phyloP scores from a whole-genome alignment of 2,329 filamentous ascomycete genomes.

The Tympanopsis confertula region DNA sequence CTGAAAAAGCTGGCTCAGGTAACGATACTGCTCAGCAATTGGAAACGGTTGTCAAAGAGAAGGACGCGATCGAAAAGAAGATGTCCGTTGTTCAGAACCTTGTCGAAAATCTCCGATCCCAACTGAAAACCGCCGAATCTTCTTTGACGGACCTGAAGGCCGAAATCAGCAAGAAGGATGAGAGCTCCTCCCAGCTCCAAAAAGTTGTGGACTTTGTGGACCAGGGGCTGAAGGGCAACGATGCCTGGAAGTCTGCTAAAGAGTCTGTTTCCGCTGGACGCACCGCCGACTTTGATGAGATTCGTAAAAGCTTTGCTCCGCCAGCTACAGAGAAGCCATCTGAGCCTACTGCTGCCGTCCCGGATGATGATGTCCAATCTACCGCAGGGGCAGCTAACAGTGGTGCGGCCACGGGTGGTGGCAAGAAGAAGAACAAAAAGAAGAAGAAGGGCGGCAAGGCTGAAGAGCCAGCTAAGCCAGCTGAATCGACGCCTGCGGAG shows the following conservation, averaged over 20 bases:
- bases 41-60: constrained; percentile 19
- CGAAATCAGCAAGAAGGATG: constrained; percentile 26
- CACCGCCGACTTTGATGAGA: constrained; percentile 18
- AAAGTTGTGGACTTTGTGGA: constrained; percentile 7
- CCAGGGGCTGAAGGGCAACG: constrained; percentile 16
- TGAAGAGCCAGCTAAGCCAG: constrained; percentile 17
- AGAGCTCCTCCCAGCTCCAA: constrained; percentile 25
- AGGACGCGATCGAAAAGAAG: constrained; percentile 27
- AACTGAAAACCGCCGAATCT: constrained; percentile 26
- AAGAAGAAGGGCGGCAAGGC: constrained; percentile 54
- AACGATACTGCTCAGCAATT: not conserved
- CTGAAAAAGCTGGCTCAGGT: constrained; percentile 4
- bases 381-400: constrained; percentile 2
- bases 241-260: constrained; percentile 19
- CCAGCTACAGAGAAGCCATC: constrained; percentile 8
- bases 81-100: constrained; percentile 12
- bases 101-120: constrained; percentile 18
- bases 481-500: constrained; percentile 18
- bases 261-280: constrained; percentile 17
- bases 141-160: constrained; percentile 21
- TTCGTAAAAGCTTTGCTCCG: constrained; percentile 13
- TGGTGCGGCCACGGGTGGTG: constrained; percentile 18
- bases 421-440: constrained; percentile 83
- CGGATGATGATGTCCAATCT: constrained; percentile 11
- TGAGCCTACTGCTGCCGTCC: constrained; percentile 10